Base-by-base conservation (phyloP, 352 stramenopile genomes). In the Elongisporangium undulatum region DNA sequence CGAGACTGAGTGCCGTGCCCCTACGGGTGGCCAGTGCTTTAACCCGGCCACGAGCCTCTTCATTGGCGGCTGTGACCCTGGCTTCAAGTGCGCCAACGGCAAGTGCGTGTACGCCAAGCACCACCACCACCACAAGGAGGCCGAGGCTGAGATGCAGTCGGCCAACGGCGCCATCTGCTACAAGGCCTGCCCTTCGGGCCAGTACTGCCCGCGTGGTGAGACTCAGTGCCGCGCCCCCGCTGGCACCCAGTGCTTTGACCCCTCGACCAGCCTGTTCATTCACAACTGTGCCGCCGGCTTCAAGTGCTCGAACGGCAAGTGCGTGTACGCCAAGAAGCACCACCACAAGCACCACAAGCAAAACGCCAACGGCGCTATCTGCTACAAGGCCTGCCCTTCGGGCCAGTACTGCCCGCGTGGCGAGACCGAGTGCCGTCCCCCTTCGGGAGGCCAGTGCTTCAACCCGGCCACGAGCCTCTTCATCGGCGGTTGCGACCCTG, bases 211-310 rank as follows among this genome's bases (percentile, higher is more conserved):
- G 55, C 65, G 65, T 23, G 64, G 62, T 38, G 64, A 53, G 13
- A 53, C 58, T 29, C 49, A 22, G 26, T 78, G 70, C 29, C 63
- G 70, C 20, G 59, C 39, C 0, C 67, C 67, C 3, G 60, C 58
- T 21, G 56, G 67, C 2, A 53, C 54, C 21, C 68, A 79, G 59
- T 82, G 73, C 59, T 82, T 77, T 54, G 72, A 77, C 58, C 51
- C 64, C 16, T 59, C 59, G 16, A 68, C 52, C 7, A 26, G 49
- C 24, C 24, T 41, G 26, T 72, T 64, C 51, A 52, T 61, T 38
- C 51, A 67, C 26, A 66, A 66, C 2, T 77, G 69, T 4, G 69
- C 62, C 51, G 8, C 23, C 9, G 69, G 69, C 51, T 77, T 77
- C 26, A 51, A 50, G 29, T 77, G 69, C 55, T 38, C 60, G 10